phyloP scores from a whole-genome alignment of 371 early-diverging fungal species.

The Batkoa obscura region DNA sequence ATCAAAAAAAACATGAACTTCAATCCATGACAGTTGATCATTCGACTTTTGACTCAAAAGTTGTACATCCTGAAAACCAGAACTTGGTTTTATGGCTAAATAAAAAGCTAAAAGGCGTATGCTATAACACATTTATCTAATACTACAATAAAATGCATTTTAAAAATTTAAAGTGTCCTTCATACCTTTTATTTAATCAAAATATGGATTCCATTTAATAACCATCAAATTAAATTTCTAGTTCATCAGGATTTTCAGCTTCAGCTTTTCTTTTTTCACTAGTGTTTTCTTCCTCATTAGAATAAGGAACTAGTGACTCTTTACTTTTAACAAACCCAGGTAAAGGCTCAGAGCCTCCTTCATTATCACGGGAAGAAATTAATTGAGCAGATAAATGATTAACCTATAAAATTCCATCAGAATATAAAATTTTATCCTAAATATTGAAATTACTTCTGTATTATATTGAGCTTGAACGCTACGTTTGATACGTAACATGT shows the following conservation, averaged over 20 bases:
- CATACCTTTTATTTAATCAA: too few species aligned
- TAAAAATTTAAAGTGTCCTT: too few species aligned
- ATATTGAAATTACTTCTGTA: constrained; percentile 31
- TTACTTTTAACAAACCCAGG: neutral
- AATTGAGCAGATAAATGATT: constrained; percentile 1
- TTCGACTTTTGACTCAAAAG: too few species aligned
- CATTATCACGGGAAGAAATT: neutral
- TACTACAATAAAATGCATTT: too few species aligned
- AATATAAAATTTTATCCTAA: neutral
- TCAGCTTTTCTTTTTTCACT: neutral
- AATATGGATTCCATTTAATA: too few species aligned
- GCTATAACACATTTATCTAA: too few species aligned
- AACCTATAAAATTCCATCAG: neutral
- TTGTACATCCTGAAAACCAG: too few species aligned
- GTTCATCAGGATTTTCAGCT: constrained; percentile 2
- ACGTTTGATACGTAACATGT: constrained; percentile 93
- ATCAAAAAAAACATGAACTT: too few species aligned
- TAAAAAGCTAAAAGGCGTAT: too few species aligned
- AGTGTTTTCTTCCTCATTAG: neutral
- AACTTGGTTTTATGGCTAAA: too few species aligned
- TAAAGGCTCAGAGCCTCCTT: neutral
- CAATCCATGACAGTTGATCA: too few species aligned
- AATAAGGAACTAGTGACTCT: neutral
- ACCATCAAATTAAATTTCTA: neutral
- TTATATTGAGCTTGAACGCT: constrained; percentile 59